Evolutionary conservation across 164 flowering plant genomes (phyloP).

Genomic region (Houttuynia cordata): DNA sequence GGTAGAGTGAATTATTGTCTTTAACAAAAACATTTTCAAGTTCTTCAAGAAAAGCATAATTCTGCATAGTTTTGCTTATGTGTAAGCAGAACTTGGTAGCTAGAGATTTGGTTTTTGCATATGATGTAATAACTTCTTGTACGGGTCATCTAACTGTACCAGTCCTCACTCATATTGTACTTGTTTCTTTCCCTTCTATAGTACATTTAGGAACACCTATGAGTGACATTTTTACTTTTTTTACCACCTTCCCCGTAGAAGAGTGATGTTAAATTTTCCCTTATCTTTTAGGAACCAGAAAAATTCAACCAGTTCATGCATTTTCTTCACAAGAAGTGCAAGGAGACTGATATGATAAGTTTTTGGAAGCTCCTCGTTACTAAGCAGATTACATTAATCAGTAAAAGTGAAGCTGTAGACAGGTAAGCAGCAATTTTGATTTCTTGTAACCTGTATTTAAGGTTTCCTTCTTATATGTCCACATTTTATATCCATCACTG

Average conservation of each 20-base stretch:
- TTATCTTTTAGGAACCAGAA: slow-evolving; percentile 45
- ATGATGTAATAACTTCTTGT: too few relatives aligned
- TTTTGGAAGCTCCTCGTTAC: slow-evolving; percentile 45
- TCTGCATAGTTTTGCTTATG: too few relatives aligned
- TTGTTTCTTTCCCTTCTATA: too few relatives aligned
- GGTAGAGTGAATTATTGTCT: too few relatives aligned
- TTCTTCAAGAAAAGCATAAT: too few relatives aligned
- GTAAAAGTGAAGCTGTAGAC: slow-evolving; percentile 67
- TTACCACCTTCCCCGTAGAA: neutral
- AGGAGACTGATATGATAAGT: slow-evolving; percentile 23
- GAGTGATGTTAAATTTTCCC: neutral
- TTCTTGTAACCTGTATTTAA: neutral
- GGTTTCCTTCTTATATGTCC: neutral
- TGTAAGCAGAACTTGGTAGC: too few relatives aligned
- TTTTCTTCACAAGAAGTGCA: slow-evolving; percentile 33
- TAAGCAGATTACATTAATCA: slow-evolving; percentile 39
- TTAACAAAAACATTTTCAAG: too few relatives aligned
- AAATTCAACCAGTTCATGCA: slow-evolving; percentile 73
- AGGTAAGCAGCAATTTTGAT: slow-evolving; percentile 39
- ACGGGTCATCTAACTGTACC: too few relatives aligned
- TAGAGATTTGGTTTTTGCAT: too few relatives aligned
- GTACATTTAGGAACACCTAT: too few relatives aligned
- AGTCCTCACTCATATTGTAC: too few relatives aligned
- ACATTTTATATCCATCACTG: neutral
- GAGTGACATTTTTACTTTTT: neutral